Evolutionary conservation across 306 rosid species (phyloP), one percentile per base, ranked within the genome.

Genomic region (Trichosanthes cucumerina): DNA sequence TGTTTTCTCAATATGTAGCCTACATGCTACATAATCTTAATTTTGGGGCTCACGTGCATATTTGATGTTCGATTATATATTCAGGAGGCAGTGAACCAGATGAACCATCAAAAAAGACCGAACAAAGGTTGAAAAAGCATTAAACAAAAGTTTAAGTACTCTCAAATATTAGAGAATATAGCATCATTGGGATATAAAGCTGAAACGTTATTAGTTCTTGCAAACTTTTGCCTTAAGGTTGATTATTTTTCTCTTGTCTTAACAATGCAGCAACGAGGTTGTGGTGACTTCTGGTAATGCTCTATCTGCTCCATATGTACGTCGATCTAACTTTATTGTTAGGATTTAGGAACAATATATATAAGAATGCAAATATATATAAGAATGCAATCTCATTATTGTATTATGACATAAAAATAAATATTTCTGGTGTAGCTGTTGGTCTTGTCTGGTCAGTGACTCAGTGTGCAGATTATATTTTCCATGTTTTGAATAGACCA

Each of bases 61-160:
- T 44, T 75, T 74, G 78, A 47, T 79, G 62, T 76, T 73, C 80
- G 52, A 82, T 84, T 88, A 4, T 78, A 9, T 75, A 69, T 88
- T 81, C 87, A 94, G 97, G 88, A 62, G 91, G 86, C 78, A 90
- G 97, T 81, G 97, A 91, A 77, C 82, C 93, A 11, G 97, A 95
- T 62, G 97, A 92, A 71, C 88, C 89, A 47, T 85, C 88, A 79
- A 81, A 82, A 79, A 86, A 88, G 80, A 83, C 81, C 77, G 34
- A 86, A 19, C 80, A 85, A 85, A 92, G 98, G 97, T 94, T 86
- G 82, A 83, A 49, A 86, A 46, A 75, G 54, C 85, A 75, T 62
- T 50, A 54, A 50, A 54, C 54, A 49, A 73, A 74, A 74, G 21
- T 74, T 46, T 2, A 33, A 15, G 16, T 47, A 12, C 58, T 74